These are phyloP conservation scores for Citrus sinensis DNA, from an alignment of 345 rosid genomes.

Conservation along the genomic window DNA sequence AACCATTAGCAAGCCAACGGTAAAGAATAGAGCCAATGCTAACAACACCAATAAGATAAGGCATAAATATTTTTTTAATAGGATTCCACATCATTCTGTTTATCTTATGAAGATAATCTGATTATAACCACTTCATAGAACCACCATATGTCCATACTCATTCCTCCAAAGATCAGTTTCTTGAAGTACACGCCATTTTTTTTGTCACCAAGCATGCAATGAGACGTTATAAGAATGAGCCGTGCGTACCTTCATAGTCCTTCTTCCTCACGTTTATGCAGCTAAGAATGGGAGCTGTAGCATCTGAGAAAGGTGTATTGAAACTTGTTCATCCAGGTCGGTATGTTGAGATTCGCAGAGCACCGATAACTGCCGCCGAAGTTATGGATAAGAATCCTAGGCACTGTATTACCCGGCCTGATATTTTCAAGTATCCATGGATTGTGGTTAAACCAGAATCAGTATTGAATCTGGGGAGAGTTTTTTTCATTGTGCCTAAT, in stretches of 20 bases:
- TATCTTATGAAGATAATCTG: neutral
- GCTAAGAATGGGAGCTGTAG: constrained; percentile 4
- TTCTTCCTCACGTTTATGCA: neutral
- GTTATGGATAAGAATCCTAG: constrained; percentile 43
- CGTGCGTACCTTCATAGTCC: neutral
- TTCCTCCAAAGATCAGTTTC: constrained; percentile 12
- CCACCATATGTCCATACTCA: neutral
- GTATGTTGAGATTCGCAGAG: constrained; percentile 26
- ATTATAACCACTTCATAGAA: constrained; percentile 1
- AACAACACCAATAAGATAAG: neutral
- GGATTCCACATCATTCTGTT: neutral
- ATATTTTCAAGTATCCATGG: constrained; percentile 48
- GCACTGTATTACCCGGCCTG: constrained; percentile 48
- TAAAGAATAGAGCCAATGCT: neutral
- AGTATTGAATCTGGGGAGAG: constrained; percentile 30
- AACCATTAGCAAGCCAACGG: too few relatives aligned
- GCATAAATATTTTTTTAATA: neutral
- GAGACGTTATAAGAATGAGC: constrained; percentile 11
- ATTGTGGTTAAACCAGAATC: constrained; percentile 45
- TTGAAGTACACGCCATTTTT: constrained; percentile 2
- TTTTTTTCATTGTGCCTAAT: constrained; percentile 43
- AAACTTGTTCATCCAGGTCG: constrained; percentile 44
- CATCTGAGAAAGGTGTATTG: constrained; percentile 20
- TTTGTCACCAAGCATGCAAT: neutral
- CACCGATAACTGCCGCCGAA: constrained; percentile 38